These are phyloP conservation scores for Pyricularia sp. DNA, from an alignment of 2,329 filamentous ascomycete genomes.

Conservation along the genomic window DNA sequence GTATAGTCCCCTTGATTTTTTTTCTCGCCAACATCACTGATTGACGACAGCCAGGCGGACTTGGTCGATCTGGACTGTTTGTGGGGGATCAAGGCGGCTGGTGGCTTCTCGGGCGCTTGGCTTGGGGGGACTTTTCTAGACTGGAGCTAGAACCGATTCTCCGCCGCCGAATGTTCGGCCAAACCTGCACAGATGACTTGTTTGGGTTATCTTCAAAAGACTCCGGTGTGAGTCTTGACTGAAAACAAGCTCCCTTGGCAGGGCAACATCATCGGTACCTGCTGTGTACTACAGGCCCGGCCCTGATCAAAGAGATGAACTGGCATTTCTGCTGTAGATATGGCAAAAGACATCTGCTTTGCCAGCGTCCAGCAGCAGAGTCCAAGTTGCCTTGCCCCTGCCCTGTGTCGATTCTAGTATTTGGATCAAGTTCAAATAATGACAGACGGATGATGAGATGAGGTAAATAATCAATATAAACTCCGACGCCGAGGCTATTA, in stretches of 20 bases:
- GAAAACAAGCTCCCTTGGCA: not conserved
- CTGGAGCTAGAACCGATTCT: not conserved
- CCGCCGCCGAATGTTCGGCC: not conserved
- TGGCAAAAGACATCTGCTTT: not conserved
- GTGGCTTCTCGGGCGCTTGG: not conserved
- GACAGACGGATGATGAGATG: not conserved
- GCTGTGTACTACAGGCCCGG: not conserved
- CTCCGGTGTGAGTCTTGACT: not conserved
- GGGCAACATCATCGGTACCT: not conserved
- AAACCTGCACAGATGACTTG: not conserved
- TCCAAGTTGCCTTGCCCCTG: no score
- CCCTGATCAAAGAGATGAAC: not conserved
- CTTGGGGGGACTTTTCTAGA: not conserved
- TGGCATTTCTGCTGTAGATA: not conserved
- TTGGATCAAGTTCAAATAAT: no score
- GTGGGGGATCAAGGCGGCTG: not conserved
- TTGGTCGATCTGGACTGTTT: not conserved
- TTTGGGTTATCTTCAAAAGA: not conserved
- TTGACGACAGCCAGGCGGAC: not conserved
- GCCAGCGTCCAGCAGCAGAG: not conserved
- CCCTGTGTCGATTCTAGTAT: no score
- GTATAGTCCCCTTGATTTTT: not conserved
- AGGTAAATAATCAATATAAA: not conserved
- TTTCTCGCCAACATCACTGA: not conserved
- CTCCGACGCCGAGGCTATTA: not conserved